These are phyloP conservation scores for Haplosporangium gracile DNA, from an alignment of 192 early-diverging fungal genomes.

Conservation along the genomic window DNA sequence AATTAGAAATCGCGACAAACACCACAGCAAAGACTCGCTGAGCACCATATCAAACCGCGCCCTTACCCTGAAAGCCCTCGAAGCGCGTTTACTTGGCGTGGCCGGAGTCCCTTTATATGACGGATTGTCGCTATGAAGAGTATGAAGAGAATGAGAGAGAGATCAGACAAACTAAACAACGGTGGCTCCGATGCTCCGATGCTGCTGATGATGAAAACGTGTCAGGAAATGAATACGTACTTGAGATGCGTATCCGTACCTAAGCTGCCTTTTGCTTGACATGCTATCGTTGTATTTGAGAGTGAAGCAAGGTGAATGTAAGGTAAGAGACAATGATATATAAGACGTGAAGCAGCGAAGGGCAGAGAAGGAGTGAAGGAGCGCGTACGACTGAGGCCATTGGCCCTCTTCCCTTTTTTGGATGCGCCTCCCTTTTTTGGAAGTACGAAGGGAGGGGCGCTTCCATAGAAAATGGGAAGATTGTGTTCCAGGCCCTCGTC, in stretches of 20 bases:
- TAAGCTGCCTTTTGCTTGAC: constrained; percentile 18
- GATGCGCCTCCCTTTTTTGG: too few relatives aligned
- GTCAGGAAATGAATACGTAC: not conserved
- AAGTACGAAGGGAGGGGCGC: too few relatives aligned
- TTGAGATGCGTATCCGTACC: constrained; percentile 12
- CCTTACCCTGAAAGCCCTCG: not conserved
- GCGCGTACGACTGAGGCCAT: too few relatives aligned
- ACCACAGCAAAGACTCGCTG: constrained; percentile 1
- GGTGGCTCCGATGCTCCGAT: constrained; percentile 9
- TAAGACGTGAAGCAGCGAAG: too few relatives aligned
- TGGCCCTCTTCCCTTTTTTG: too few relatives aligned
- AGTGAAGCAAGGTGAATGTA: not conserved
- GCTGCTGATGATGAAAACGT: constrained; percentile 14
- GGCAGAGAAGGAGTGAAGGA: too few relatives aligned
- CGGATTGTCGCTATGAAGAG: not conserved
- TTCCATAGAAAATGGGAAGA: too few relatives aligned
- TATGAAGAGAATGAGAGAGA: constrained; percentile 5
- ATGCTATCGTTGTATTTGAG: not conserved
- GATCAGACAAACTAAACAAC: not conserved
- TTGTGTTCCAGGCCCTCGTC: too few relatives aligned
- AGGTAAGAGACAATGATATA: not conserved
- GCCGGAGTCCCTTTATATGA: not conserved
- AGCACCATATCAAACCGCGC: constrained; percentile 19
- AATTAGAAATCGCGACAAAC: constrained; percentile 2
- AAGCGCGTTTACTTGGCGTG: constrained; percentile 15